phyloP scores from a whole-genome alignment of 2,329 filamentous ascomycete species.

The Aspergillus ibericus region DNA sequence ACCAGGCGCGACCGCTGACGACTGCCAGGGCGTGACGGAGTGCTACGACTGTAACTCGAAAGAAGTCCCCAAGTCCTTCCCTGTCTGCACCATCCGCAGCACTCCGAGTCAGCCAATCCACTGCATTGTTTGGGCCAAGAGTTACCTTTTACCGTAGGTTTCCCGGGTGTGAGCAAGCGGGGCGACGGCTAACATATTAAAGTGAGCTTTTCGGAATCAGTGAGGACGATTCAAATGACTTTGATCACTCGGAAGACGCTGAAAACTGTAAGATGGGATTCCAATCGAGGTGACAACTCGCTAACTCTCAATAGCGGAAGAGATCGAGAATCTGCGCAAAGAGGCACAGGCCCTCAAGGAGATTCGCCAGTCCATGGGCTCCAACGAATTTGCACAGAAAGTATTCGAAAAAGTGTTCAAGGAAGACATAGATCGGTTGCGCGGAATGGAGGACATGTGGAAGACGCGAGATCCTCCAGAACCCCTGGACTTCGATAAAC shows the following conservation, averaged over 20 bases:
- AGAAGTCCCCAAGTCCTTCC: constrained; percentile 86
- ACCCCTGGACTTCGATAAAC: constrained; percentile 66
- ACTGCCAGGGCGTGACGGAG: constrained; percentile 68
- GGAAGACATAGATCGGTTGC: constrained; percentile 76
- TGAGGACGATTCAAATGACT: constrained; percentile 76
- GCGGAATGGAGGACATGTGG: constrained; percentile 96
- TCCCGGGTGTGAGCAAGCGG: too few species aligned
- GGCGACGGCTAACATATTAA: constrained; percentile 24
- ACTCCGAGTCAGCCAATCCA: constrained; percentile 96
- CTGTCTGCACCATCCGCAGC: constrained; percentile 94
- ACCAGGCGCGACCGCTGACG: constrained; percentile 13
- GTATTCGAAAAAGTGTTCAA: constrained; percentile 94
- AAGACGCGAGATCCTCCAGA: constrained; percentile 74
- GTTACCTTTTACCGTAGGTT: constrained; percentile 76
- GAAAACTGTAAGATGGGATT: constrained; percentile 66
- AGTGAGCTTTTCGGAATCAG: constrained; percentile 87
- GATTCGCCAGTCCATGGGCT: constrained; percentile 79
- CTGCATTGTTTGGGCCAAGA: constrained; percentile 98
- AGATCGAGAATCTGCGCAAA: constrained; percentile 82
- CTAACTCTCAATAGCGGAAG: constrained; percentile 54
- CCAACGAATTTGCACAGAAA: constrained; percentile 70
- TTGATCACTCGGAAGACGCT: constrained; percentile 76
- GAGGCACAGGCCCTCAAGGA: constrained; percentile 81
- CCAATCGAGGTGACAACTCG: not conserved
- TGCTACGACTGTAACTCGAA: constrained; percentile 96